These are phyloP conservation scores for Monilinia fructicola DNA, from an alignment of 2,329 filamentous ascomycete species.

Conservation along the genomic window DNA sequence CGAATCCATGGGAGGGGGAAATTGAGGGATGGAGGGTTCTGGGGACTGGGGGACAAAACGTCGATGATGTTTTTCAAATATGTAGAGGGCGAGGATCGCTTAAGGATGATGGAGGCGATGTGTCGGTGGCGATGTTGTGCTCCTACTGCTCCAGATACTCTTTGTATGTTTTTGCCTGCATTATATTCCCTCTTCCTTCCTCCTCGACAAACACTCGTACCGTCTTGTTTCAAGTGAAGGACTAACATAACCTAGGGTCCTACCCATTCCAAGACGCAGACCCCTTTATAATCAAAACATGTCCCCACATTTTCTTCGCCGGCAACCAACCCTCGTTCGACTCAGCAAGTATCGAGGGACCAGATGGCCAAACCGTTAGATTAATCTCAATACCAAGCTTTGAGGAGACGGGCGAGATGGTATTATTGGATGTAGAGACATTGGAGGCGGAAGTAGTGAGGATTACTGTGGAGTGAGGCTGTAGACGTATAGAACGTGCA, in stretches of 20 bases:
- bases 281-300: constrained; percentile 80
- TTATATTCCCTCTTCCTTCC: background rate
- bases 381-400: constrained; percentile 85
- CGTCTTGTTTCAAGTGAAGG: background rate
- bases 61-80: constrained; percentile 95
- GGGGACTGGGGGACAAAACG: constrained; percentile 85
- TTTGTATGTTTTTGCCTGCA: constrained; percentile 63
- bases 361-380: constrained; percentile 67
- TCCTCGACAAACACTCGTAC: background rate
- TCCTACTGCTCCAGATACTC: constrained; percentile 91
- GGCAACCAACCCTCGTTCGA: constrained; percentile 81
- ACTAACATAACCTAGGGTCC: constrained; percentile 60
- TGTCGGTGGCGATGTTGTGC: constrained; percentile 88
- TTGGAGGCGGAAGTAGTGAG: constrained; percentile 52
- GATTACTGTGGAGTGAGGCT: constrained; percentile 27
- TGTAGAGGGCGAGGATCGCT: constrained; percentile 70
- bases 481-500: no score
- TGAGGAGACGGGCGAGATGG: constrained; percentile 71
- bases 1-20: constrained; percentile 91
- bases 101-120: constrained; percentile 93
- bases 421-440: constrained; percentile 83
- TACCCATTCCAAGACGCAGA: constrained; percentile 96
- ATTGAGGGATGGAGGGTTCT: constrained; percentile 87
- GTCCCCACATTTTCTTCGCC: constrained; percentile 88
- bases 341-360: constrained; percentile 66